These are phyloP conservation scores for Penium margaritaceum DNA, from an alignment of 139 green algal species.

Conservation along the genomic window DNA sequence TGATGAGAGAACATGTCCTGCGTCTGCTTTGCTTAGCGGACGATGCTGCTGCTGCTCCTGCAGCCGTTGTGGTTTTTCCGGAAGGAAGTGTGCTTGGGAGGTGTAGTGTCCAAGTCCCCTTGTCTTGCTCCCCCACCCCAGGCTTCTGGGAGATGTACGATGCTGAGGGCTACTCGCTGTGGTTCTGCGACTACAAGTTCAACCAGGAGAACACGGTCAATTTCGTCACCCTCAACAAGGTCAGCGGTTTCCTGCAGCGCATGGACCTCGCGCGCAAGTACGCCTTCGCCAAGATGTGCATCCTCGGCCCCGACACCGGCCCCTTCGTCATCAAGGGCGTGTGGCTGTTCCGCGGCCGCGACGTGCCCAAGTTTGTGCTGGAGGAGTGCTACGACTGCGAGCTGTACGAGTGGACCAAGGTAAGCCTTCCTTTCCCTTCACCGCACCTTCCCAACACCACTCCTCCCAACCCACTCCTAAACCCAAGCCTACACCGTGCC, in stretches of 20 bases:
- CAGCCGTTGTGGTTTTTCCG: too few relatives aligned
- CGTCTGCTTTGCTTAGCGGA: too few relatives aligned
- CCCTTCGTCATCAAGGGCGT: conserved; percentile 52
- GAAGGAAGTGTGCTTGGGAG: too few relatives aligned
- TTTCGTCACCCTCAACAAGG: conserved; percentile 63
- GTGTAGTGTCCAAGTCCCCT: too few relatives aligned
- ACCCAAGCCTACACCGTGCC: too few relatives aligned
- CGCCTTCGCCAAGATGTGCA: conserved; percentile 59
- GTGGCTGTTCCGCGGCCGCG: conserved; percentile 57
- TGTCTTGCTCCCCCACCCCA: neutral
- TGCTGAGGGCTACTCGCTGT: conserved; percentile 54
- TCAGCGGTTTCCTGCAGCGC: conserved; percentile 57
- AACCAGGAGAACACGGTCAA: conserved; percentile 60
- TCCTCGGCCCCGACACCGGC: conserved; percentile 51
- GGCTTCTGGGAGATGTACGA: conserved; percentile 48
- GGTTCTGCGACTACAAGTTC: conserved; percentile 63
- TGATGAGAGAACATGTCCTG: too few relatives aligned
- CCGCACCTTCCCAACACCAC: too few relatives aligned
- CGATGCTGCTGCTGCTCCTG: too few relatives aligned
- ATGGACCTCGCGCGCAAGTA: conserved; percentile 59
- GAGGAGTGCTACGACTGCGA: conserved; percentile 60
- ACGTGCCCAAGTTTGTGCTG: conserved; percentile 52
- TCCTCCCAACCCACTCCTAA: too few relatives aligned
- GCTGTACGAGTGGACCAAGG: conserved; percentile 57
- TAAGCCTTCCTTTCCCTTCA: conserved; percentile 1